Evolutionary conservation across 2,329 filamentous ascomycete genomes (phyloP).

Genomic region (Aureobasidium sp.): DNA sequence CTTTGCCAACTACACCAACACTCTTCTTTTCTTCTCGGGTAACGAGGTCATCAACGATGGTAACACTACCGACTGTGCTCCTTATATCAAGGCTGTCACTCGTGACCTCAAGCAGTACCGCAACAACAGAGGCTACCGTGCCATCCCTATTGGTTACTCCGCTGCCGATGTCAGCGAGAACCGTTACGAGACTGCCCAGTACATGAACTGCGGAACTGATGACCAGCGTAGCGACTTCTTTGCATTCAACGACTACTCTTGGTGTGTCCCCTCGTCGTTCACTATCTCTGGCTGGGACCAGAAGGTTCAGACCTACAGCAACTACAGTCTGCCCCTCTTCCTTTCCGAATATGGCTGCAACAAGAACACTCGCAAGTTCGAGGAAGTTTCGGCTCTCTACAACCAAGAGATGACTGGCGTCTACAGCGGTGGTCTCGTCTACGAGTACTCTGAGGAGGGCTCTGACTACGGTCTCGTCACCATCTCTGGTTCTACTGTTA

Average conservation of each 20-base stretch:
- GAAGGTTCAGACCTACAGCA: constrained; percentile 81
- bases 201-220: constrained; percentile 89
- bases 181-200: constrained; percentile 73
- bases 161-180: constrained; percentile 81
- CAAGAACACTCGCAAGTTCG: constrained; percentile 72
- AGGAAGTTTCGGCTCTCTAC: constrained; percentile 76
- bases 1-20: constrained; percentile 79
- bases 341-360: constrained; percentile 92
- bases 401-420: constrained; percentile 72
- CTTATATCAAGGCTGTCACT: constrained; percentile 66
- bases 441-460: constrained; percentile 81
- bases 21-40: constrained; percentile 73
- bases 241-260: constrained; percentile 85
- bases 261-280: constrained; percentile 69
- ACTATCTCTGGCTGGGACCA: constrained; percentile 69
- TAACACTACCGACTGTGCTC: constrained; percentile 55
- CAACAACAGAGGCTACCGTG: constrained; percentile 59
- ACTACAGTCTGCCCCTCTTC: constrained; percentile 86
- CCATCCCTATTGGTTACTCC: constrained; percentile 72
- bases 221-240: constrained; percentile 84
- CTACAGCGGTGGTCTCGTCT: constrained; percentile 93
- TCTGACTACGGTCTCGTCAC: constrained; percentile 76
- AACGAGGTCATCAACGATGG: constrained; percentile 68
- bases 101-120: constrained; percentile 78
- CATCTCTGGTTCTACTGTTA: constrained; percentile 46